phyloP scores from a whole-genome alignment of 2,329 filamentous ascomycete genomes.

The Ophiostoma montium region DNA sequence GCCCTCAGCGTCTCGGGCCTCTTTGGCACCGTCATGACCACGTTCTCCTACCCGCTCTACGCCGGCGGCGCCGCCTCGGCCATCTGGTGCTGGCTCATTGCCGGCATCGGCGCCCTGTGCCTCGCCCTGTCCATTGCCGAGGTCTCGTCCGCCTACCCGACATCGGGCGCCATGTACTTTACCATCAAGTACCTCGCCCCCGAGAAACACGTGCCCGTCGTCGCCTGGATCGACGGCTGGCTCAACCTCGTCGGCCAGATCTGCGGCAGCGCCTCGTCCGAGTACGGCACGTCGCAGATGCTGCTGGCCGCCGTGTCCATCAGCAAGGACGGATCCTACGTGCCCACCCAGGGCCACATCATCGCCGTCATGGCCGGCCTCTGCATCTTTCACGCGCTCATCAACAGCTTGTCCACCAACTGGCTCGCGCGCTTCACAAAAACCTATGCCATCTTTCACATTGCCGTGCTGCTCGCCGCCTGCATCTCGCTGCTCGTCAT shows the following conservation, averaged over 20 bases:
- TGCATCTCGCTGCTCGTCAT: constrained; percentile 35
- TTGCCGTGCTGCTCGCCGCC: constrained; percentile 35
- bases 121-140: constrained; percentile 40
- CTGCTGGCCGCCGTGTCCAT: constrained; percentile 41
- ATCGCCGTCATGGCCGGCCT: constrained; percentile 42
- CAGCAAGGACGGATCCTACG: constrained; percentile 30
- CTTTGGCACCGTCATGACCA: constrained; percentile 41
- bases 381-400: constrained; percentile 33
- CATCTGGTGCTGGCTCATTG: constrained; percentile 45
- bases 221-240: constrained; percentile 36
- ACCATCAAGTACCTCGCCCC: constrained; percentile 40
- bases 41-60: constrained; percentile 36
- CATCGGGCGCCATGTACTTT: constrained; percentile 34
- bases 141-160: constrained; percentile 43
- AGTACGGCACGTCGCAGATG: constrained; percentile 43
- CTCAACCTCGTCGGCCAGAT: constrained; percentile 38
- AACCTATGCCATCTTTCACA: constrained; percentile 42
- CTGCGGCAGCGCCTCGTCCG: constrained; percentile 39
- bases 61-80: constrained; percentile 39
- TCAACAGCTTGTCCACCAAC: constrained; percentile 41
- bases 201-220: constrained; percentile 29
- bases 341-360: constrained; percentile 29
- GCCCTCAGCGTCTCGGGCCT: constrained; percentile 42
- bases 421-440: constrained; percentile 46
- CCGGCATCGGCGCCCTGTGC: constrained; percentile 41